These are phyloP conservation scores for Pleurostoma richardsiae DNA, from an alignment of 2,329 filamentous ascomycete genomes.

Conservation along the genomic window DNA sequence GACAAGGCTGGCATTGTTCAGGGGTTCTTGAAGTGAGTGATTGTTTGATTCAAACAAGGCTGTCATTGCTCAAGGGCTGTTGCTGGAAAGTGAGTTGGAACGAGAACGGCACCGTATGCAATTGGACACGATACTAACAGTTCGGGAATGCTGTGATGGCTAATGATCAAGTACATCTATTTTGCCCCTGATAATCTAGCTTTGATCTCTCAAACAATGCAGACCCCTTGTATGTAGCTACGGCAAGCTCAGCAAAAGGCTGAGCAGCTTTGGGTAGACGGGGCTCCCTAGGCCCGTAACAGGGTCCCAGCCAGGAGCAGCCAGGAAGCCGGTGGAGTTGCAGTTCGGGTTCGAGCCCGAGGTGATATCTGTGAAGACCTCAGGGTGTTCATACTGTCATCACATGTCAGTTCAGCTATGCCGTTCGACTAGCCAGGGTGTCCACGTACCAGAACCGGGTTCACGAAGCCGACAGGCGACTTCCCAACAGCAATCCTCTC, in stretches of 20 bases:
- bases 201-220: too few relatives aligned
- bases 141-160: too few relatives aligned
- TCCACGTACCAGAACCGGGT: conserved; percentile 35
- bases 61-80: too few relatives aligned
- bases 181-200: too few relatives aligned
- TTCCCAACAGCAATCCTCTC: conserved; percentile 39
- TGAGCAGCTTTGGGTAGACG: conserved; percentile 24
- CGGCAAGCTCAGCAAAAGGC: conserved; percentile 23
- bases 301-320: conserved; percentile 33
- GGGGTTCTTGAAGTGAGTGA: too few relatives aligned
- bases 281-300: conserved; percentile 28
- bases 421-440: background rate
- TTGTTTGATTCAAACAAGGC: too few relatives aligned
- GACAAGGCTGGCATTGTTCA: too few relatives aligned
- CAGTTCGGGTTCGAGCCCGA: conserved; percentile 30
- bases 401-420: background rate
- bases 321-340: conserved; percentile 32
- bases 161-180: too few relatives aligned
- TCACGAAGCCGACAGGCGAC: conserved; percentile 44
- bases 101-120: too few relatives aligned
- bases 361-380: conserved; percentile 24
- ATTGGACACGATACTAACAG: too few relatives aligned
- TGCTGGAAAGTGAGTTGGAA: too few relatives aligned
- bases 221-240: conserved; percentile 3
- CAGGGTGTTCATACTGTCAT: conserved; percentile 17